Evolutionary conservation across 768 basidiomycete species (phyloP).

Genomic region (Hirschioporus abietinus): DNA sequence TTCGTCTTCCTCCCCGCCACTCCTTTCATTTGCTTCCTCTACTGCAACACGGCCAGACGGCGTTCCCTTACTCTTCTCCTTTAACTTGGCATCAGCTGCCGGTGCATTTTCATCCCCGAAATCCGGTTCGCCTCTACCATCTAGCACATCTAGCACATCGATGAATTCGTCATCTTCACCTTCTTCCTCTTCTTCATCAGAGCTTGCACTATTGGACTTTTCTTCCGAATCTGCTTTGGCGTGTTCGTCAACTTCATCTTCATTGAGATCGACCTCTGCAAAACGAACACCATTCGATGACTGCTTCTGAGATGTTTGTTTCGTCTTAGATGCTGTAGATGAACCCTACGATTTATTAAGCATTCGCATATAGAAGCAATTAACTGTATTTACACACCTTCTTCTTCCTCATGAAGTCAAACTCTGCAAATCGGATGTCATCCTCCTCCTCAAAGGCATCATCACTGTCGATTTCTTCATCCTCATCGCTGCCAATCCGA

Average conservation of each 20-base stretch:
- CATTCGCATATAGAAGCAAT: not conserved
- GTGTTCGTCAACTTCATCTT: conserved; percentile 38
- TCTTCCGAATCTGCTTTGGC: conserved; percentile 31
- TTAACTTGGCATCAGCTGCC: not conserved
- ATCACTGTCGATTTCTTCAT: conserved; percentile 85
- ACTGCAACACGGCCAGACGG: conserved; percentile 10
- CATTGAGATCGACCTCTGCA: conserved; percentile 62
- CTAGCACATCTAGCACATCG: conserved; percentile 60
- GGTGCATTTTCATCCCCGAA: conserved; percentile 28
- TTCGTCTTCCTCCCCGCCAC: too few relatives aligned
- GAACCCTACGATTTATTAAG: not conserved
- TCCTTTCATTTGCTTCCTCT: conserved; percentile 32
- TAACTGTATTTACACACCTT: conserved; percentile 19
- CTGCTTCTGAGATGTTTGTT: conserved; percentile 12
- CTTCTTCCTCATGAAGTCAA: conserved; percentile 32
- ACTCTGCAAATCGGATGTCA: conserved; percentile 70
- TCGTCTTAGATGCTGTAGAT: conserved; percentile 20
- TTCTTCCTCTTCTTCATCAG: conserved; percentile 29
- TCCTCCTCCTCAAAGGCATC: conserved; percentile 80
- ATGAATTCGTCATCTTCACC: conserved; percentile 51
- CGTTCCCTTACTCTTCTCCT: not conserved
- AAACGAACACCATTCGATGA: conserved; percentile 33
- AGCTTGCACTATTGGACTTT: conserved; percentile 41
- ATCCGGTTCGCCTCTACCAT: conserved; percentile 49
- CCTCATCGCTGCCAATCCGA: conserved; percentile 50